Evolutionary conservation across 352 stramenopile genomes (phyloP), one percentile per base, ranked within the genome.

Genomic region (Phytophthora foliorum): DNA sequence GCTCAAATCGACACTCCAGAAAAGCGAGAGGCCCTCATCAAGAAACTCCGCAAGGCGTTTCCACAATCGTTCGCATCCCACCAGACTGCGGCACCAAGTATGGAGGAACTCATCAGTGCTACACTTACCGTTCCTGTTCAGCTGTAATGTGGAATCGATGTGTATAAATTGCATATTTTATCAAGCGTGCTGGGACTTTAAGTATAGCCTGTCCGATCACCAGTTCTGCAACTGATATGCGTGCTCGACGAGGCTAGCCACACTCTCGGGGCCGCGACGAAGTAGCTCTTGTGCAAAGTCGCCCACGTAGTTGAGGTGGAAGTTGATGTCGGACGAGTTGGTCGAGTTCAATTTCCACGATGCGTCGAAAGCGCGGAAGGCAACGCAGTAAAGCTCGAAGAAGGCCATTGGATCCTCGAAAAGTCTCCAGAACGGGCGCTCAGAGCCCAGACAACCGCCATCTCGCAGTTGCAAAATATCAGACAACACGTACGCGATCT

Each of bases 321-420:
- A 77, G 21, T 78, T 79, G 10, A 93, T 74, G 17, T 93, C 83
- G 4, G 54, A 76, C 39, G 80, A 81, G 41, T 81, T 79, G 59
- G 39, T 75, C 22, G 63, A 53, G 29, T 80, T 70, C 10, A 80
- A 53, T 63, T 88, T 84, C 81, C 84, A 93, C 14, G 83, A 91
- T 22, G 86, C 66, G 48, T 94, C 80, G 53, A 93, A 93, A 4
- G 81, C 78, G 27, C 85, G 84, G 59, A 94, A 91, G 13, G 81
- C 74, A 61, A 96, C 70, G 39, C 82, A 88, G 46, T 89, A 96
- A 10, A 96, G 76, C 64, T 96, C 88, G 49, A 84, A 93, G 61
- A 94, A 92, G 4, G 82, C 86, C 34, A 94, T 88, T 0, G 88
- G 85, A 69, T 96, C 88, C 53, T 96, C 88, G 70, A 96, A 96